A percentile compares a stretch with the other conserved stretches of the same genome.
Conservation (phyloP, 2,329 filamentous ascomycete species). For the Parasarocladium wereldwijsianum region DNA sequence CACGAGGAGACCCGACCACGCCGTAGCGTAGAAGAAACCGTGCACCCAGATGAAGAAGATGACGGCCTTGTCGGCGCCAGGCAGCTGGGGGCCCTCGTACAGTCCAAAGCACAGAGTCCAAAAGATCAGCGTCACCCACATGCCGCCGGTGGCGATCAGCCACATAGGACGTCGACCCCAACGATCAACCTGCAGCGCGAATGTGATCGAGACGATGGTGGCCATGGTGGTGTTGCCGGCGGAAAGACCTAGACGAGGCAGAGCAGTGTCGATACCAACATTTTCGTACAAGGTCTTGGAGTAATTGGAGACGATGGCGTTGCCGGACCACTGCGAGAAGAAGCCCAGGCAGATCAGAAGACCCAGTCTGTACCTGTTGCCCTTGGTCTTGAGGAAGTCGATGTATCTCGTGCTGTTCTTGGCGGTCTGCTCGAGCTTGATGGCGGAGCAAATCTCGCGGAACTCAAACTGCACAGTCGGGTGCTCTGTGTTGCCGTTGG, state of each 20-base stretch:
- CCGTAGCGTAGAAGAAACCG: constrained; percentile 10
- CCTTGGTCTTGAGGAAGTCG: constrained; percentile 44
- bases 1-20: constrained; percentile 12
- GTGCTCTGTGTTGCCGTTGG: constrained; percentile 40
- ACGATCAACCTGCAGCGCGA: constrained; percentile 24
- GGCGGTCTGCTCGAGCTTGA: constrained; percentile 37
- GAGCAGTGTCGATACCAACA: constrained; percentile 37
- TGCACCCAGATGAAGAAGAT: constrained; percentile 40
- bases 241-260: constrained; percentile 30
- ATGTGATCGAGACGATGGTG: constrained; percentile 36
- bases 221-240: constrained; percentile 40
- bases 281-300: constrained; percentile 41
- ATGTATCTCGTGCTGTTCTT: constrained; percentile 34
- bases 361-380: constrained; percentile 47
- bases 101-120: constrained; percentile 33
- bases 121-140: constrained; percentile 25
- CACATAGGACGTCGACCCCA: constrained; percentile 34
- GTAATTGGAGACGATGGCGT: constrained; percentile 50
- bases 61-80: constrained; percentile 28
- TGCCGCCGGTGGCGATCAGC: constrained; percentile 25
- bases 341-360: constrained; percentile 47
- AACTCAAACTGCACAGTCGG: constrained; percentile 48
- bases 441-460: constrained; percentile 47
- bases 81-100: constrained; percentile 23
- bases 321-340: constrained; percentile 51